These are phyloP conservation scores for Pyrenophora teres DNA, from an alignment of 2,329 filamentous ascomycete genomes.

Conservation along the genomic window DNA sequence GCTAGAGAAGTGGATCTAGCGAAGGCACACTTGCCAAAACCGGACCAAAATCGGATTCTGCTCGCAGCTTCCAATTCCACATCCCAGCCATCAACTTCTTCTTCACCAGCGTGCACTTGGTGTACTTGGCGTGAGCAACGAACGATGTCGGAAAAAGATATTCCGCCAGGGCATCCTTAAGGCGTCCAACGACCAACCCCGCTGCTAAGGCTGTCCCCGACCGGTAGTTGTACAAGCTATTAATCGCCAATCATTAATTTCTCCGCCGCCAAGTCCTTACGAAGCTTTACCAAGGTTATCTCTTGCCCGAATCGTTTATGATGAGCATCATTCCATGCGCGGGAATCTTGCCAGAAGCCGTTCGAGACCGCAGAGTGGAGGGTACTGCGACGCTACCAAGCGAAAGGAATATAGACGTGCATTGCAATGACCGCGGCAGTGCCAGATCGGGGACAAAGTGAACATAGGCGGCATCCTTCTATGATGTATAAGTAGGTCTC, in stretches of 20 bases:
- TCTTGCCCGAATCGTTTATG: constrained; percentile 14
- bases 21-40: no score
- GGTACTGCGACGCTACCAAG: constrained; percentile 12
- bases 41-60: no score
- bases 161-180: neutral
- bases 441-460: constrained; percentile 1
- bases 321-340: constrained; percentile 18
- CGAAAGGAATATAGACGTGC: constrained; percentile 19
- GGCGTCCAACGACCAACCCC: no score
- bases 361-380: constrained; percentile 13
- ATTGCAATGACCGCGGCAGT: constrained; percentile 14
- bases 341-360: constrained; percentile 19
- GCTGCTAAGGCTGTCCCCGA: no score
- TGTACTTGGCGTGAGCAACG: neutral
- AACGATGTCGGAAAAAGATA: neutral
- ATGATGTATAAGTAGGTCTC: constrained; percentile 5
- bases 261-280: constrained; percentile 24
- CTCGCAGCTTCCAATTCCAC: no score
- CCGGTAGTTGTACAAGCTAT: neutral
- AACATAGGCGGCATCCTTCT: neutral
- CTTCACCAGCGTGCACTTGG: no score
- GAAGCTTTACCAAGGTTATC: constrained; percentile 3
- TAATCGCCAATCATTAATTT: constrained; percentile 31
- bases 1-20: neutral
- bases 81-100: no score